A percentile compares a stretch with the other conserved stretches of the same genome.
Conservation (phyloP, 306 rosid species). For the Fragaria iinumae region DNA sequence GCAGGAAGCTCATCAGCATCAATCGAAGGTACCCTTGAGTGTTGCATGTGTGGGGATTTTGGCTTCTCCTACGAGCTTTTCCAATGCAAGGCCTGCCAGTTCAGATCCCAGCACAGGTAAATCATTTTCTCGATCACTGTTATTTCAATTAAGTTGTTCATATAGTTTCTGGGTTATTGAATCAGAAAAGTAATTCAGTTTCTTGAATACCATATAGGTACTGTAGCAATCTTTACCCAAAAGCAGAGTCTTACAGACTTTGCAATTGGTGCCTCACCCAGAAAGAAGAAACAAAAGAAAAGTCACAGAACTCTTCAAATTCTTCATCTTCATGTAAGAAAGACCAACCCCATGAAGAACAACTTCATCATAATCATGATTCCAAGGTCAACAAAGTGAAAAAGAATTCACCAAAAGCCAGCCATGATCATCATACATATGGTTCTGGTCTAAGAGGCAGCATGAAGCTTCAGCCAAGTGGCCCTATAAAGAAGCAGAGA, state of each 20-base stretch:
- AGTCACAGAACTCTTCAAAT: conserved; percentile 68
- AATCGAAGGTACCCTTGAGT: conserved; percentile 46
- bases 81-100: conserved; percentile 75
- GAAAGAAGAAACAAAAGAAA: conserved; percentile 52
- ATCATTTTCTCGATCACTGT: neutral
- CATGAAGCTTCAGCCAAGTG: conserved; percentile 35
- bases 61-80: conserved; percentile 88
- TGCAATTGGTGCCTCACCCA: conserved; percentile 92
- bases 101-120: conserved; percentile 98
- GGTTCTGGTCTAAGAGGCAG: conserved; percentile 24
- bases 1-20: conserved; percentile 10
- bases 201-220: conserved; percentile 44
- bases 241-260: conserved; percentile 40
- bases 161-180: neutral
- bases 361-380: neutral
- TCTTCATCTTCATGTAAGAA: conserved; percentile 57
- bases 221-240: conserved; percentile 85
- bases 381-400: conserved; percentile 10
- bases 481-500: conserved; percentile 60
- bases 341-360: conserved; percentile 8
- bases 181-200: neutral
- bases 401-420: conserved; percentile 14
- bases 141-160: neutral
- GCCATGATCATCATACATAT: neutral
- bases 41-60: conserved; percentile 97